Base-by-base conservation (phyloP, 1,139 yeast species). In the Candida sanyaensis region DNA sequence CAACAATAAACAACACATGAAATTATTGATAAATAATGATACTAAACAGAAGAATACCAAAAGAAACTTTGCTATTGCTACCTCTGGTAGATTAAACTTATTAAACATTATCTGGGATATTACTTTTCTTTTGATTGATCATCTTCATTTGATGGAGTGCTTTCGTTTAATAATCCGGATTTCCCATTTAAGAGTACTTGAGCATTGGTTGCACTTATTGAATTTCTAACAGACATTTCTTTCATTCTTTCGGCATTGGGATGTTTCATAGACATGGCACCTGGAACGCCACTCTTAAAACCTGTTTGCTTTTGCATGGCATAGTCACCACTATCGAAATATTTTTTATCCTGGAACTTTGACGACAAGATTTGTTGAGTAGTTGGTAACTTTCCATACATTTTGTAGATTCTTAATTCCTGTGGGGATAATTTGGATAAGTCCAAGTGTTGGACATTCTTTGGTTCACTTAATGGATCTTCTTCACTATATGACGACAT, bases 271-370 rank as follows among this genome's bases (percentile, higher is more conserved):
- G 39, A 38, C n/a, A 65, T 67, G 5, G 64, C 63, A 10, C 66
- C 56, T 8, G 62, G 58, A 41, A 47, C 42, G 11, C 50, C 47
- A 27, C 46, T 43, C 7, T 49, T 49, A n/a, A 49, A 48, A 1
- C 64, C 56, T 44, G 67, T 67, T 55, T 75, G 79, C 50, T 91
- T 86, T 55, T 89, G 90, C 81, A 93, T 81, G 26, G 98, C 98
- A 65, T 95, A 93, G 68, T 93, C 99, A 23, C 99, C 99, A 52
- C 96, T 88, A 61, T 93, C 99, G 63, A 93, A 95, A 68, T 87
- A 93, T 69, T 91, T 91, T 60, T 97, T 84, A 59, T 93, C 98
- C 65, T 86, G 86, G 57, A 87, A 72, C 65, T 89, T 90, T 55
- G 87, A 83, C 49, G 88, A 80, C 51, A 93, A 78, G 34, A 93